Conservation (phyloP, 805 yeast genomes). For the Starmera caribaea region DNA sequence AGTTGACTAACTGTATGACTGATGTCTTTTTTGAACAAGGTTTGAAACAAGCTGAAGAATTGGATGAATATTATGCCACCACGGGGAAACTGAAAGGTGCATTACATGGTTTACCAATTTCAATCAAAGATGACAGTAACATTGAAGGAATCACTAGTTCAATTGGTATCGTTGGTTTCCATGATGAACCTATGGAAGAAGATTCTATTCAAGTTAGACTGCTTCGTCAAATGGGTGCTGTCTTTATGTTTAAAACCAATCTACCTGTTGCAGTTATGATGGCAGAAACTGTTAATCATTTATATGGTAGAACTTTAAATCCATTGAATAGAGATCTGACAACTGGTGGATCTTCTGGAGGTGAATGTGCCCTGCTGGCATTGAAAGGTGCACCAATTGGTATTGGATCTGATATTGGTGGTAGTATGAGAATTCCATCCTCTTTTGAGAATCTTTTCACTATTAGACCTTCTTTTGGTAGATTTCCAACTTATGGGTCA, state of each 20-base stretch:
- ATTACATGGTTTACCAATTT: constrained; percentile 59
- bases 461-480: constrained; percentile 33
- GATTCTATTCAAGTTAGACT: constrained; percentile 31
- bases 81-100: constrained; percentile 51
- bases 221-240: constrained; percentile 38
- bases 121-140: constrained; percentile 37
- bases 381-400: constrained; percentile 39
- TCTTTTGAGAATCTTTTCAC: constrained; percentile 31
- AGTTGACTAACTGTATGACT: constrained; percentile 29
- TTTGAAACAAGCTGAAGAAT: constrained; percentile 38
- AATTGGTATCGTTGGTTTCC: constrained; percentile 38
- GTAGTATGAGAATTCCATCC: constrained; percentile 41
- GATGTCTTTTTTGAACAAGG: constrained; percentile 48
- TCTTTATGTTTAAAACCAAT: constrained; percentile 44
- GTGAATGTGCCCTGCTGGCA: constrained; percentile 40
- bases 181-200: constrained; percentile 25
- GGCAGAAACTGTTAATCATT: constrained; percentile 34
- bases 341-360: constrained; percentile 50
- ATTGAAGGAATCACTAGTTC: constrained; percentile 38
- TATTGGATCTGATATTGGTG: constrained; percentile 48
- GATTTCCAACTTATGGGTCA: constrained; percentile 30
- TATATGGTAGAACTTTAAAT: constrained; percentile 37
- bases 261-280: constrained; percentile 42
- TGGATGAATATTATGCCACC: constrained; percentile 39
- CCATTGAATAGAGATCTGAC: constrained; percentile 33